Evolutionary conservation across 106 monocot genomes (phyloP).

Genomic region (Dioscorea zingiberensis): DNA sequence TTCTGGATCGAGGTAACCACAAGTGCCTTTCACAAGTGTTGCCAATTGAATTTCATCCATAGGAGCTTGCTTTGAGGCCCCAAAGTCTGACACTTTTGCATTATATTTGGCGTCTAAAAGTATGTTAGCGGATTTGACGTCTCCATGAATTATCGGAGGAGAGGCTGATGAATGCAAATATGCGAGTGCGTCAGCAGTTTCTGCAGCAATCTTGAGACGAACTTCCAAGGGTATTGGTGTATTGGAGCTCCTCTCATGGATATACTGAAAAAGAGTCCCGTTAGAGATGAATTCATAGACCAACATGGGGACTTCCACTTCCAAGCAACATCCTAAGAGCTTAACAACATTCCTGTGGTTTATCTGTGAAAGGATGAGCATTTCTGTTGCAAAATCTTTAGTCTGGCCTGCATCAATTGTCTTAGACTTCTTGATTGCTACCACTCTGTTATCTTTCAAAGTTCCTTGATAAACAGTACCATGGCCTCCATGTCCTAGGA

Average conservation of each 20-base stretch:
- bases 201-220: conserved; percentile 21
- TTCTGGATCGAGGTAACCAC: conserved; percentile 30
- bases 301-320: conserved; percentile 7
- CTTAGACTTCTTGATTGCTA: conserved; percentile 15
- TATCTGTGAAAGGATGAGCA: conserved; percentile 17
- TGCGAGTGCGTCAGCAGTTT: conserved; percentile 27
- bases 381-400: conserved; percentile 13
- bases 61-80: conserved; percentile 15
- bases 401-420: conserved; percentile 2
- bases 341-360: conserved; percentile 17
- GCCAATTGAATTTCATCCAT: conserved; percentile 13
- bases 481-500: conserved; percentile 5
- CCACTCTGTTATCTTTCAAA: neutral
- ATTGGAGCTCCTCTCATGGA: neutral
- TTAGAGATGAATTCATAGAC: conserved; percentile 9
- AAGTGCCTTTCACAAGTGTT: conserved; percentile 26
- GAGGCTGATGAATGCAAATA: conserved; percentile 28
- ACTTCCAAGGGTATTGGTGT: conserved; percentile 3
- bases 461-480: conserved; percentile 13
- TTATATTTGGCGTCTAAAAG: conserved; percentile 20
- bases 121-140: conserved; percentile 29
- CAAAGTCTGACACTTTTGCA: conserved; percentile 37
- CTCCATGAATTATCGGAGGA: conserved; percentile 28
- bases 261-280: neutral
- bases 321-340: conserved; percentile 9